Evolutionary conservation across 768 basidiomycete genomes (phyloP).

Genomic region (Lyophyllum decastes): DNA sequence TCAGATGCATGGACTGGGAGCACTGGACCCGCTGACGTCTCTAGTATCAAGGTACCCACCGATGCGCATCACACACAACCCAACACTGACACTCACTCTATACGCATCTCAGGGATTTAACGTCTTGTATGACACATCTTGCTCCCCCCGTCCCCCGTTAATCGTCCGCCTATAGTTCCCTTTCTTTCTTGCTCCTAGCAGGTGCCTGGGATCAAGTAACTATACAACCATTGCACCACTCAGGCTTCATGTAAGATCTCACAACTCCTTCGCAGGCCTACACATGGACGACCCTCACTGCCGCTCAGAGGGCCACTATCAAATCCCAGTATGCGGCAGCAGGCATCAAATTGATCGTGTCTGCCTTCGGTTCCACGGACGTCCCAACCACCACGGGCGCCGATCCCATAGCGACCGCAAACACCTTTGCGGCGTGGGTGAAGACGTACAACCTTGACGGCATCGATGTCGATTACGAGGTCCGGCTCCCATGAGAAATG

Average conservation of each 20-base stretch:
- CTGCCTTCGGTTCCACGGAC: constrained; percentile 61
- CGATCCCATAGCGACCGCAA: constrained; percentile 64
- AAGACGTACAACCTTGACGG: constrained; percentile 64
- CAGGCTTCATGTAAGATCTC: neutral
- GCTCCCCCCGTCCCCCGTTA: neutral
- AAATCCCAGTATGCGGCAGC: constrained; percentile 54
- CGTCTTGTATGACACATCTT: constrained; percentile 46
- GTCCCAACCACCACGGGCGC: constrained; percentile 56
- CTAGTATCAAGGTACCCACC: constrained; percentile 40
- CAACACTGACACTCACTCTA: neutral
- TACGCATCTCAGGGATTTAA: constrained; percentile 51
- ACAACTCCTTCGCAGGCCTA: constrained; percentile 33
- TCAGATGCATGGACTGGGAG: constrained; percentile 43
- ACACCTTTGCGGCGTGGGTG: constrained; percentile 67
- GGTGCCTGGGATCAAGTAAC: constrained; percentile 59
- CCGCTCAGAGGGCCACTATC: constrained; percentile 49
- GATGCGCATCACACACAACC: neutral
- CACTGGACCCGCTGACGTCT: constrained; percentile 48
- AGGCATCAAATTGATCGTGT: constrained; percentile 64
- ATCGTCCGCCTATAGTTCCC: constrained; percentile 30
- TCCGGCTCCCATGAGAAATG: constrained; percentile 11
- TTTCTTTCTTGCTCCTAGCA: constrained; percentile 55
- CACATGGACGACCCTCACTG: constrained; percentile 53
- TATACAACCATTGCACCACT: neutral
- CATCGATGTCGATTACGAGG: constrained; percentile 76